Conservation (phyloP, 768 basidiomycete species). For the Amanita rubescens region DNA sequence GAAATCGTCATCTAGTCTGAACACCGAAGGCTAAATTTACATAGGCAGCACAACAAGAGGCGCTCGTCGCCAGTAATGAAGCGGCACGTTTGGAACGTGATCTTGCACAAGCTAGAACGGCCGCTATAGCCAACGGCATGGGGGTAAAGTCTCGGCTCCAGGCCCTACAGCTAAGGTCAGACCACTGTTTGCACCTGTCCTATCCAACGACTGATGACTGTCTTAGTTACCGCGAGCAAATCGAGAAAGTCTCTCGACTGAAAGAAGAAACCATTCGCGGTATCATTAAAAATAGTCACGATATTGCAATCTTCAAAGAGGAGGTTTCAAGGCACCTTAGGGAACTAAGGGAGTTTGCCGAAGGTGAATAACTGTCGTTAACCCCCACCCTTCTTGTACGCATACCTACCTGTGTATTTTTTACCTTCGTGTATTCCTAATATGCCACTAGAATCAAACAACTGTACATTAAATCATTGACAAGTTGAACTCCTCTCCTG, state of each 20-base stretch:
- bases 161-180: conserved; percentile 69
- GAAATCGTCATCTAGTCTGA: conserved; percentile 14
- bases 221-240: conserved; percentile 67
- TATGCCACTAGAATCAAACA: not conserved
- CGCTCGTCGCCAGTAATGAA: conserved; percentile 56
- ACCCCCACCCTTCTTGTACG: no score
- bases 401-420: not conserved
- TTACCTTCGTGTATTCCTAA: not conserved
- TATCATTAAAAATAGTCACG: conserved; percentile 79
- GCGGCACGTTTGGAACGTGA: conserved; percentile 64
- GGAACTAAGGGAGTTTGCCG: conserved; percentile 63
- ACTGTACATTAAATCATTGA: not conserved
- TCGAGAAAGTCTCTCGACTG: conserved; percentile 65
- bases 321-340: conserved; percentile 66
- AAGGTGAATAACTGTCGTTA: conserved; percentile 6
- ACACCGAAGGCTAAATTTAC: not conserved
- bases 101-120: conserved; percentile 64
- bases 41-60: conserved; percentile 75
- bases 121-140: conserved; percentile 74
- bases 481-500: not conserved
- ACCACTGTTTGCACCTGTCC: conserved; percentile 5
- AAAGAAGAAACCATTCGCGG: conserved; percentile 76
- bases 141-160: conserved; percentile 75
- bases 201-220: conserved; percentile 6
- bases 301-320: conserved; percentile 76